Base-by-base conservation (phyloP, 306 rosid species). In the Hylodesmum podocarpum region DNA sequence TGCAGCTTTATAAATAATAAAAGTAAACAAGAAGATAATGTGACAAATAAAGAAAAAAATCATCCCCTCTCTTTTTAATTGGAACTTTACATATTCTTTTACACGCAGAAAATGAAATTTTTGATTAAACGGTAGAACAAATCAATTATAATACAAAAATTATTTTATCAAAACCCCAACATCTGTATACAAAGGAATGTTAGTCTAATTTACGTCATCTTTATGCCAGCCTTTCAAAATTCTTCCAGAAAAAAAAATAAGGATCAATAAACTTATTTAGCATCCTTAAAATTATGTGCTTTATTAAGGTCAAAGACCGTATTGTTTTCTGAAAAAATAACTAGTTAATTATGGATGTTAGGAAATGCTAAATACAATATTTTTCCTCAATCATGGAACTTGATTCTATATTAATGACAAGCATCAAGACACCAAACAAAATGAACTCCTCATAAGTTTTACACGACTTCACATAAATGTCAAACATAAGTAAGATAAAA, bases 321-420 rank as follows among this genome's bases (percentile, higher is more conserved):
- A 85, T 15, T 24, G 82, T 71, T 85, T 81, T 86, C 50, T 91
- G 93, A 51, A 91, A 83, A 76, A 85, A 86, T 80, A 94, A 63
- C 67, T 90, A 50, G 83, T 41, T 75, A 51, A 89, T 54, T 41
- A 97, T 88, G 76, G 94, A 82, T 41, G 83, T 80, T 76, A 90
- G 77, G 84, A 88, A 94, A 86, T 94, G 94, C 98, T 97, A 94
- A 70, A 89, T 71, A 75, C 91, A 94, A 43, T 94, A 97, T 82
- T 94, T 97, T 83, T 94, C 98, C 87, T 94, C 98, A 36, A 94
- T 84, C 93, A 94, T 86, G 81, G 98, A 94, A 85, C 97, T 94
- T 59, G 98, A 94, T 78, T 87, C 88, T 96, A 91, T 87, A 79
- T 95, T 87, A 53, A 87, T 41, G 58, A 85, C 84, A 64, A 90